phyloP scores from a whole-genome alignment of 2,329 filamentous ascomycete genomes.

The Sclerotinia spermophila region DNA sequence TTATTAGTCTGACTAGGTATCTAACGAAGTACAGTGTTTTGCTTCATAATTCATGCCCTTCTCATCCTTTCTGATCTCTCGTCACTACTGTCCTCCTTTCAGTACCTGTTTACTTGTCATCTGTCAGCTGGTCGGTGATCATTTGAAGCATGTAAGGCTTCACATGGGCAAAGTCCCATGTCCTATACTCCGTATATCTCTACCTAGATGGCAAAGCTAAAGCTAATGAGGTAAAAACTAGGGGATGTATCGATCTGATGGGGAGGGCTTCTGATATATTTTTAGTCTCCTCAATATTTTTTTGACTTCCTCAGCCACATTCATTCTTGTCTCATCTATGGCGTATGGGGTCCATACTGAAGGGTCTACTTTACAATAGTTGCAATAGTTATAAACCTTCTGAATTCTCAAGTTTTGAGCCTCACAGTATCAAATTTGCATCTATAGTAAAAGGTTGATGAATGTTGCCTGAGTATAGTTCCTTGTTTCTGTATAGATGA shows the following conservation, averaged over 20 bases:
- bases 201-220: not conserved
- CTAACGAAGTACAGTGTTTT: no score
- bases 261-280: not conserved
- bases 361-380: not conserved
- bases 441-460: not conserved
- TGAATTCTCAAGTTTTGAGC: not conserved
- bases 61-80: not conserved
- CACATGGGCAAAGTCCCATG: not conserved
- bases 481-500: not conserved
- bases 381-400: not conserved
- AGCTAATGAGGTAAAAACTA: not conserved
- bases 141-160: not conserved
- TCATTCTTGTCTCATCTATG: not conserved
- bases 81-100: not conserved
- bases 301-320: conserved; percentile 8
- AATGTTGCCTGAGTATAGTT: not conserved
- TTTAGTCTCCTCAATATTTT: not conserved
- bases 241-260: not conserved
- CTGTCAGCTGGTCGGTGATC: not conserved
- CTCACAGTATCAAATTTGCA: not conserved
- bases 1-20: no score
- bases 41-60: no score
- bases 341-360: not conserved
- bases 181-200: no score
- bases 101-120: not conserved